A percentile compares a stretch with the other conserved stretches of the same genome.
phyloP scores from a whole-genome alignment of 2,329 filamentous ascomycete species.

The Sporothrix dimorphospora region DNA sequence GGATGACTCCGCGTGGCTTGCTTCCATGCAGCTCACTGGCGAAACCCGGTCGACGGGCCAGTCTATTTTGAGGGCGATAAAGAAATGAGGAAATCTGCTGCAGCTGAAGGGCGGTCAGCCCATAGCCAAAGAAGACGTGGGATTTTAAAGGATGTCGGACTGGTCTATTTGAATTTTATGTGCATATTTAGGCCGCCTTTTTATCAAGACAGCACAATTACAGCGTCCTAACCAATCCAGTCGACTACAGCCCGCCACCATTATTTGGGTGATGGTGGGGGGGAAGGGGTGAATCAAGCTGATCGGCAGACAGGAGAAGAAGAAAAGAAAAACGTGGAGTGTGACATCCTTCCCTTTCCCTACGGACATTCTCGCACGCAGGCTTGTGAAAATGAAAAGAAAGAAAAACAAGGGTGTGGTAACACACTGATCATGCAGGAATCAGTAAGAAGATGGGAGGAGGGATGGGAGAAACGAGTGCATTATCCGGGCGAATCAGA shows the following conservation, averaged over 20 bases:
- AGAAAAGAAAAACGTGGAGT: background rate
- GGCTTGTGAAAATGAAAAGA: background rate
- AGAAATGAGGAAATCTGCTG: background rate
- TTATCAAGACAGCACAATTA: background rate
- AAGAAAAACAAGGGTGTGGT: background rate
- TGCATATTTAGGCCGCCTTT: background rate
- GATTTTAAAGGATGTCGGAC: background rate
- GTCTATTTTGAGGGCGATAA: background rate
- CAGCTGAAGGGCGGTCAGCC: too few species aligned
- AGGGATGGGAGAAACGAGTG: background rate
- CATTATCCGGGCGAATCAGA: conserved; percentile 22
- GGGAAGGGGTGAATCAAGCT: background rate
- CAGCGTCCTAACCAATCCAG: background rate
- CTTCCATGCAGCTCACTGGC: background rate
- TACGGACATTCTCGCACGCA: background rate
- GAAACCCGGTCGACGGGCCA: conserved; percentile 4
- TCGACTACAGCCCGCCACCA: background rate
- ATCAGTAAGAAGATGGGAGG: background rate
- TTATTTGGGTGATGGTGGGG: background rate
- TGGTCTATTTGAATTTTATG: background rate
- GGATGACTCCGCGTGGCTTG: background rate
- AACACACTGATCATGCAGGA: conserved; percentile 14
- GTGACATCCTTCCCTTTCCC: too few species aligned
- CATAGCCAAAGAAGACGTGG: background rate
- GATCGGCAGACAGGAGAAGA: background rate